Conservation (phyloP, 2,329 filamentous ascomycete species). For the Hyphodiscus sp. region DNA sequence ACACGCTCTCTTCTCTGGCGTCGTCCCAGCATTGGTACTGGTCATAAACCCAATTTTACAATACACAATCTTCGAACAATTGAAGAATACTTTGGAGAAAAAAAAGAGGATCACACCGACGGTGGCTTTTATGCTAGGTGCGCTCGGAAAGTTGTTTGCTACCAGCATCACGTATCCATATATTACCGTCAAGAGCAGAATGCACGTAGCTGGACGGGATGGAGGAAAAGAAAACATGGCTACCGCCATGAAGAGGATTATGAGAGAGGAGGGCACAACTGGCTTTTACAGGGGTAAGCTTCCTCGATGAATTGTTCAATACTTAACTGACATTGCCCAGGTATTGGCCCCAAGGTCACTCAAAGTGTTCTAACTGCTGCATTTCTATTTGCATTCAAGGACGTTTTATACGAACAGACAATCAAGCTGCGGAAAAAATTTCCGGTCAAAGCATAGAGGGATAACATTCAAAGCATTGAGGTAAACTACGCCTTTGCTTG, state of each 20-base stretch:
- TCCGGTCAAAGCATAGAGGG: constrained; percentile 17
- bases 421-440: constrained; percentile 50
- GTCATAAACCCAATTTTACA: constrained; percentile 98
- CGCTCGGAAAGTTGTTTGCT: constrained; percentile 88
- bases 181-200: constrained; percentile 96
- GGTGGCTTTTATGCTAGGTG: constrained; percentile 85
- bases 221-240: constrained; percentile 76
- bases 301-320: background rate
- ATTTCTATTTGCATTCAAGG: constrained; percentile 96
- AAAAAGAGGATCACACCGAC: constrained; percentile 69
- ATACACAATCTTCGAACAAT: constrained; percentile 97
- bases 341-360: constrained; percentile 91
- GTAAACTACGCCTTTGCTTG: background rate
- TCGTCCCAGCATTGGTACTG: constrained; percentile 84
- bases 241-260: constrained; percentile 69
- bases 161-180: constrained; percentile 96
- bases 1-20: constrained; percentile 80
- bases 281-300: constrained; percentile 84
- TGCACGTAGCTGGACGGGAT: constrained; percentile 80
- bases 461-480: background rate
- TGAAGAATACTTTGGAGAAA: constrained; percentile 86
- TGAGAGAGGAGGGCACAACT: constrained; percentile 82
- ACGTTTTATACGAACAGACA: constrained; percentile 83
- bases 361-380: constrained; percentile 96
- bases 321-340: constrained; percentile 39